These are phyloP conservation scores for Ambrosia hybrid DNA, from an alignment of 140 eudicot species.

Conservation along the genomic window DNA sequence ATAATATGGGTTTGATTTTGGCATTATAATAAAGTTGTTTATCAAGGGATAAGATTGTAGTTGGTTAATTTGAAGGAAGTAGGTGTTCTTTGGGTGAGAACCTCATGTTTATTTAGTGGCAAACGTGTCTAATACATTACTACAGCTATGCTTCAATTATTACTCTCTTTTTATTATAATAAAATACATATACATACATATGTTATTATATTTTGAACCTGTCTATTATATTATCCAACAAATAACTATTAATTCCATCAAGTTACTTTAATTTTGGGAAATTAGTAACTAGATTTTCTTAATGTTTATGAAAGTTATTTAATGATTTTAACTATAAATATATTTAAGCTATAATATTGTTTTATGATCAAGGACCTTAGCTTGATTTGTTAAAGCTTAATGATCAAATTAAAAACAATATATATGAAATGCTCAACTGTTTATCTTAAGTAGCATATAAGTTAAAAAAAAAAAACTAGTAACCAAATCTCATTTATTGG, in stretches of 20 bases:
- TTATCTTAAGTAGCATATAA: too few species aligned
- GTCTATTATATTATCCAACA: too few species aligned
- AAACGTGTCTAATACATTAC: slow-evolving; percentile 14
- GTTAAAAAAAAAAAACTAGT: too few species aligned
- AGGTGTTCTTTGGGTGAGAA: slow-evolving; percentile 22
- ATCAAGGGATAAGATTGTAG: neutral
- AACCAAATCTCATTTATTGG: too few species aligned
- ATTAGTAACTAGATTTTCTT: neutral
- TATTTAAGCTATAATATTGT: too few species aligned
- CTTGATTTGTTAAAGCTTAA: neutral
- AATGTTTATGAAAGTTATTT: neutral
- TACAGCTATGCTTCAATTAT: neutral
- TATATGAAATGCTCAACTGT: too few species aligned
- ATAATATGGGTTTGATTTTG: neutral
- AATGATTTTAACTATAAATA: too few species aligned
- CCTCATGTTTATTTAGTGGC: slow-evolving; percentile 24
- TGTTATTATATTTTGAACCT: too few species aligned
- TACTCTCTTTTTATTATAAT: neutral
- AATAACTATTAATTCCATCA: too few species aligned
- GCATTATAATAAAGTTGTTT: neutral
- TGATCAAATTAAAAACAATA: neutral
- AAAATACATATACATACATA: neutral
- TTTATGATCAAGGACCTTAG: neutral
- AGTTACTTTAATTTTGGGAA: too few species aligned
- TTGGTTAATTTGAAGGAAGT: slow-evolving; percentile 9